These are phyloP conservation scores for Pythium pyrilobum DNA, from an alignment of 352 stramenopile genomes.

Conservation along the genomic window DNA sequence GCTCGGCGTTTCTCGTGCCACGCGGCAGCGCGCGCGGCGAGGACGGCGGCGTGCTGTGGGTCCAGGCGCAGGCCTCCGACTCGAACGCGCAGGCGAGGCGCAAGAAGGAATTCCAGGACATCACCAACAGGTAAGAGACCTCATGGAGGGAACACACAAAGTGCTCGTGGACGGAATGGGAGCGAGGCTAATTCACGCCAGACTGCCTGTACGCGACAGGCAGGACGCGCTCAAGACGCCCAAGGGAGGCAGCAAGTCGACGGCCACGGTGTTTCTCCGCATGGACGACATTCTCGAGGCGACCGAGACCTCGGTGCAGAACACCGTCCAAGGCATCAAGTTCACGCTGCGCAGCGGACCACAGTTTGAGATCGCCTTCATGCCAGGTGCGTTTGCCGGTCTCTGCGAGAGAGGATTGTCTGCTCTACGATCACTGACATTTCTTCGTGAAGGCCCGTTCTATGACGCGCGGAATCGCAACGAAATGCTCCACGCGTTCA, in stretches of 20 bases:
- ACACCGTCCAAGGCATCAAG: slow-evolving; percentile 33
- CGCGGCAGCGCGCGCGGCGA: neutral
- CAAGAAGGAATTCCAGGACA: slow-evolving; percentile 54
- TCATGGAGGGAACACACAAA: neutral
- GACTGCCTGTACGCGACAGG: slow-evolving; percentile 13
- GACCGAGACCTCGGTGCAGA: slow-evolving; percentile 33
- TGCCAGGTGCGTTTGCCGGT: slow-evolving; percentile 36
- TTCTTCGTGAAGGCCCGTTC: slow-evolving; percentile 22
- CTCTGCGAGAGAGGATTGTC: too few relatives aligned
- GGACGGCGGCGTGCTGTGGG: slow-evolving; percentile 43
- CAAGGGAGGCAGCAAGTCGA: slow-evolving; percentile 19
- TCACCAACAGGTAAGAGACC: slow-evolving; percentile 32
- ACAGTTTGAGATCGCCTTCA: slow-evolving; percentile 54
- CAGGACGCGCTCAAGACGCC: slow-evolving; percentile 20
- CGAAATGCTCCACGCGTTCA: slow-evolving; percentile 30
- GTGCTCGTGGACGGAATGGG: neutral
- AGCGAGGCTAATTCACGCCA: neutral
- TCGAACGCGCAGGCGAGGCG: slow-evolving; percentile 43
- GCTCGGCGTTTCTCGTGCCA: slow-evolving; percentile 24
- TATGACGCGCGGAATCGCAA: slow-evolving; percentile 32
- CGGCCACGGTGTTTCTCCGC: slow-evolving; percentile 30
- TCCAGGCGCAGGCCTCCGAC: slow-evolving; percentile 43
- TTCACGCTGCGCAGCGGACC: slow-evolving; percentile 27
- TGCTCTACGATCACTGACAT: too few relatives aligned
- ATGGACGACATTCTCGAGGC: slow-evolving; percentile 24